Evolutionary conservation across 176 grass and related monocot species (phyloP), one percentile per base, ranked within the genome.

Genomic region (Triticum dicoccoides): DNA sequence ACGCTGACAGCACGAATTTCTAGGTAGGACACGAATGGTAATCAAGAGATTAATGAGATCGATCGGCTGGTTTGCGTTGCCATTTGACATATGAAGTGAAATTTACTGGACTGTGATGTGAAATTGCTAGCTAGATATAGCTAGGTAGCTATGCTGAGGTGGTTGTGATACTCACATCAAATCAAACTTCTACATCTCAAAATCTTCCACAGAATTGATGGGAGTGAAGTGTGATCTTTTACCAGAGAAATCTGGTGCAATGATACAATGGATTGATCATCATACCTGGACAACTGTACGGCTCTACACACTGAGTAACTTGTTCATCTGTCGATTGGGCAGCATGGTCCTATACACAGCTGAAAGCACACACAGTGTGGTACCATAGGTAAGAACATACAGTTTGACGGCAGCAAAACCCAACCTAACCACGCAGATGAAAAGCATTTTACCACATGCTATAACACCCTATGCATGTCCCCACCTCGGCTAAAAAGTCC

Each of bases 201-300:
- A 77, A 81, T 70, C 79, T 29, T 32, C 49, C 24, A 73, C 6
- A 1, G n/a, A 90, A 79, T 56, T 77, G 73, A 54, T 49, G 27
- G 73, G 21, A 56, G 47, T 56, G 23, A 51, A 59, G 65, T 78
- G 84, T 17, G 83, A 76, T 65, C 54, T 34, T 85, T 85, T 34
- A 17, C 42, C 72, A 69, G 71, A 82, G 63, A 87, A 87, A 88
- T 79, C 61, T 80, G 69, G 29, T 81, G 77, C 69, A 80, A 88
- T 87, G 47, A 77, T 84, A 81, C 61, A 20, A 35, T 62, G 21
- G 47, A 91, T 39, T 66, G n/a, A 87, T 87, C 85, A 91, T 84
- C 67, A 84, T 84, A 87, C 69, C 81, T 91, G 85, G 76, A 91
- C 85, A 87, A 84, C 81, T 84, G 89, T 80, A 80, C 76, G 81